A percentile compares a stretch with the other conserved stretches of the same genome.
Evolutionary conservation across 371 early-diverging fungal species (phyloP).

Genomic region (Blakeslea trispora): DNA sequence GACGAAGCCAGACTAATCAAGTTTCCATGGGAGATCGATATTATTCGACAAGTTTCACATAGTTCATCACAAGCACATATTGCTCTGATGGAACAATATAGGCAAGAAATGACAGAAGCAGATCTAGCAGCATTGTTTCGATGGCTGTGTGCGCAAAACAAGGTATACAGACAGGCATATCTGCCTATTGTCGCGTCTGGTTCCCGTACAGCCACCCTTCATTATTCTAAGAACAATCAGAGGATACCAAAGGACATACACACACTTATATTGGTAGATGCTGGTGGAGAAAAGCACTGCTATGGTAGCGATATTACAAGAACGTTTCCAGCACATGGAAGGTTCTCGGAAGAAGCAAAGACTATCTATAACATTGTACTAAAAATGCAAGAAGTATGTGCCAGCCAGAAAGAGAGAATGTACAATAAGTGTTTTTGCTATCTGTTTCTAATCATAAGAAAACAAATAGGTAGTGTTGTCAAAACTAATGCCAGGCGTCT

Average conservation of each 20-base stretch:
- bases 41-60: constrained; percentile 37
- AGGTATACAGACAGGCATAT: constrained; percentile 52
- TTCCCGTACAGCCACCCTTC: constrained; percentile 57
- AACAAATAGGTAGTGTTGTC: constrained; percentile 41
- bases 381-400: constrained; percentile 78
- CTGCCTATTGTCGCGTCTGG: constrained; percentile 66
- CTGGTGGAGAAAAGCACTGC: constrained; percentile 80
- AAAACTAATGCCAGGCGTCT: constrained; percentile 68
- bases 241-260: constrained; percentile 29
- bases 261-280: constrained; percentile 80
- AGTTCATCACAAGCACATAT: constrained; percentile 52
- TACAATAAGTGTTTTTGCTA: no score
- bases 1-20: constrained; percentile 54
- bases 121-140: constrained; percentile 60
- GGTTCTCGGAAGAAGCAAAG: constrained; percentile 73
- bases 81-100: constrained; percentile 43
- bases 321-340: constrained; percentile 81
- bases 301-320: constrained; percentile 92
- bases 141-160: constrained; percentile 53
- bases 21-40: constrained; percentile 51
- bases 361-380: constrained; percentile 83
- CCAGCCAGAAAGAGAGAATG: no score
- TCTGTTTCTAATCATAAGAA: neutral
- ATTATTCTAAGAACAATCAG: constrained; percentile 55
- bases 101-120: constrained; percentile 53